Evolutionary conservation across 2,329 filamentous ascomycete species (phyloP).

Genomic region (Neocatenulostroma microsporum): DNA sequence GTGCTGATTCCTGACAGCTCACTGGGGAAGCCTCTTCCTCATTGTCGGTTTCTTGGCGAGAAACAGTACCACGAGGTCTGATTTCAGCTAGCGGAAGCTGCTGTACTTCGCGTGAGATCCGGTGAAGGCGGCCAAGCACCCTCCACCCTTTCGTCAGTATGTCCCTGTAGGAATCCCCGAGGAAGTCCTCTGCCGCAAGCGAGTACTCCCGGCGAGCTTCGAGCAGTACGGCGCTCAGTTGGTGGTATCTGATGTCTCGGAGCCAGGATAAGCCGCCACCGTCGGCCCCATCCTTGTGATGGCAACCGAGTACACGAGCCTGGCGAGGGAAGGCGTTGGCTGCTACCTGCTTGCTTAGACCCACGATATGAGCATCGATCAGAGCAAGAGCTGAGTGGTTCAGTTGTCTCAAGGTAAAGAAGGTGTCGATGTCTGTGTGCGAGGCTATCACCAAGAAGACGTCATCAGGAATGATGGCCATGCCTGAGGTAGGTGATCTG

Average conservation of each 20-base stretch:
- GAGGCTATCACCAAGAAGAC: conserved; percentile 5
- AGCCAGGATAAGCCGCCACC: conserved; percentile 5
- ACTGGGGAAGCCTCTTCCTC: too few relatives aligned
- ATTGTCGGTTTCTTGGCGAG: too few relatives aligned
- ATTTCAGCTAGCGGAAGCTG: too few relatives aligned
- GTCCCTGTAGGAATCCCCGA: too few relatives aligned
- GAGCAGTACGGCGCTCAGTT: conserved; percentile 6
- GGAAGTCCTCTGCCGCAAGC: background rate
- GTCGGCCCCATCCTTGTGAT: too few relatives aligned
- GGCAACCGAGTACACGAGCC: conserved; percentile 1
- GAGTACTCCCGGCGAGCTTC: background rate
- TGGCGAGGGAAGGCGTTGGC: conserved; percentile 7
- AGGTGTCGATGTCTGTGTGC: conserved; percentile 8
- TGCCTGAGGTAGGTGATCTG: background rate
- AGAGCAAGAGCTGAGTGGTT: conserved; percentile 3
- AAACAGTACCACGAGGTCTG: too few relatives aligned
- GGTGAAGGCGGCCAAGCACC: too few relatives aligned
- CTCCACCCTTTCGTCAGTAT: too few relatives aligned
- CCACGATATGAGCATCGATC: conserved; percentile 1
- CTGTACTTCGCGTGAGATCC: too few relatives aligned
- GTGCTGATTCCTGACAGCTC: too few relatives aligned
- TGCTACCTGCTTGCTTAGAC: conserved; percentile 5
- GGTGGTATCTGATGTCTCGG: conserved; percentile 4
- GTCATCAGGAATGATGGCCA: conserved; percentile 6
- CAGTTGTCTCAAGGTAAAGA: conserved; percentile 6